Conservation (phyloP, 2,329 filamentous ascomycete genomes). For the Arthroderma sp. region DNA sequence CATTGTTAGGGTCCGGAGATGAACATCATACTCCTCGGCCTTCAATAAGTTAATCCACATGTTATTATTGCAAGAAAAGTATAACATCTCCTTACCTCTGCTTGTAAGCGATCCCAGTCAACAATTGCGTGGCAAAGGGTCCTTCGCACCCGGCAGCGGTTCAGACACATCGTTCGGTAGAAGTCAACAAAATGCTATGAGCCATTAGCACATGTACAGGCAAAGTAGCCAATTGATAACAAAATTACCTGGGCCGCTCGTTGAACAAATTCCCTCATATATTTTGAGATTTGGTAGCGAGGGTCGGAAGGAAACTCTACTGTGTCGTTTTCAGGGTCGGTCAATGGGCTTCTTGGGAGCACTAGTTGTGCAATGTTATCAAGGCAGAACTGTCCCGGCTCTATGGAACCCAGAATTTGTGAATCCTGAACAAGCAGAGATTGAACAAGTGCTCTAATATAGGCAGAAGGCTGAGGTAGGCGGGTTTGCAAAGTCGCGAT, state of each 20-base stretch:
- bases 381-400: constrained; percentile 62
- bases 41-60: constrained; percentile 12
- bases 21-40: constrained; percentile 57
- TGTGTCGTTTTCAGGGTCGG: constrained; percentile 62
- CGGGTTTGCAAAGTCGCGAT: constrained; percentile 35
- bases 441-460: constrained; percentile 67
- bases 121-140: constrained; percentile 73
- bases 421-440: constrained; percentile 61
- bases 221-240: not conserved
- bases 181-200: constrained; percentile 66
- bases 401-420: constrained; percentile 52
- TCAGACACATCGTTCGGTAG: constrained; percentile 74
- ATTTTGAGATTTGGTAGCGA: constrained; percentile 56
- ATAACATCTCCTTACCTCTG: constrained; percentile 42
- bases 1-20: constrained; percentile 47
- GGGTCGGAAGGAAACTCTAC: constrained; percentile 62
- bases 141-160: constrained; percentile 75
- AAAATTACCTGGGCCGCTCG: constrained; percentile 34
- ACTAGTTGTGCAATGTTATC: constrained; percentile 68
- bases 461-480: constrained; percentile 70
- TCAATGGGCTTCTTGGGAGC: constrained; percentile 55
- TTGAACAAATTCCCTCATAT: constrained; percentile 57
- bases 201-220: constrained; percentile 8
- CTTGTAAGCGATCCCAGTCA: constrained; percentile 73
- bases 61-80: not conserved